A percentile compares a stretch with the other conserved stretches of the same genome.
phyloP scores from a whole-genome alignment of 192 early-diverging fungal species.

The Oehlia diaphana region DNA sequence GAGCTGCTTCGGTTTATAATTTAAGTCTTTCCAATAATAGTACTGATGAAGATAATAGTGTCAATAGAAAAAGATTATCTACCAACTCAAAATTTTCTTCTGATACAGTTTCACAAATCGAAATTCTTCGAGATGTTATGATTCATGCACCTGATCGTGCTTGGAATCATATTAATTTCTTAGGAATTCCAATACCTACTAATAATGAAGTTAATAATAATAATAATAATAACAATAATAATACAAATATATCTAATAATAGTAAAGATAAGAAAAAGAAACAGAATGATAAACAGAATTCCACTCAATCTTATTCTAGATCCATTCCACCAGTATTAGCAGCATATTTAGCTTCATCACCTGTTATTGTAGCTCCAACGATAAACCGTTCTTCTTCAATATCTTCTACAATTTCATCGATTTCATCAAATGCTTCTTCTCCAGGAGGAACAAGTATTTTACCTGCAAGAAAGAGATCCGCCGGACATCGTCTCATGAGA shows the following conservation, averaged over 20 bases:
- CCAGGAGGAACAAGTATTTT: background rate
- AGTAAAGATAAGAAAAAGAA: slow-evolving; percentile 4
- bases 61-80: background rate
- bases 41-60: background rate
- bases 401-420: slow-evolving; percentile 9
- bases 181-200: slow-evolving; percentile 9
- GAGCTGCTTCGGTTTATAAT: slow-evolving; percentile 20
- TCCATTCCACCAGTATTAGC: background rate
- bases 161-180: slow-evolving; percentile 22
- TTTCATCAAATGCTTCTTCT: slow-evolving; percentile 7
- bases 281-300: background rate
- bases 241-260: background rate
- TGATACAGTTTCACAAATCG: slow-evolving; percentile 27
- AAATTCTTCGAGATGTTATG: slow-evolving; percentile 13
- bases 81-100: background rate
- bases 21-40: slow-evolving; percentile 1
- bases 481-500: slow-evolving; percentile 22
- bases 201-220: background rate
- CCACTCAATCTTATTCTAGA: background rate
- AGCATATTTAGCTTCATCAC: slow-evolving; percentile 9
- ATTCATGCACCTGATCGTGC: slow-evolving; percentile 28
- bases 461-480: slow-evolving; percentile 9
- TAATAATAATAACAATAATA: background rate
- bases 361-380: background rate
- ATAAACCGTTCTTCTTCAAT: background rate